Percentiles rank a stretch among this genome's conserved stretches.
phyloP scores from a whole-genome alignment of 805 yeast genomes.

The Isabelozyma rhagii region DNA sequence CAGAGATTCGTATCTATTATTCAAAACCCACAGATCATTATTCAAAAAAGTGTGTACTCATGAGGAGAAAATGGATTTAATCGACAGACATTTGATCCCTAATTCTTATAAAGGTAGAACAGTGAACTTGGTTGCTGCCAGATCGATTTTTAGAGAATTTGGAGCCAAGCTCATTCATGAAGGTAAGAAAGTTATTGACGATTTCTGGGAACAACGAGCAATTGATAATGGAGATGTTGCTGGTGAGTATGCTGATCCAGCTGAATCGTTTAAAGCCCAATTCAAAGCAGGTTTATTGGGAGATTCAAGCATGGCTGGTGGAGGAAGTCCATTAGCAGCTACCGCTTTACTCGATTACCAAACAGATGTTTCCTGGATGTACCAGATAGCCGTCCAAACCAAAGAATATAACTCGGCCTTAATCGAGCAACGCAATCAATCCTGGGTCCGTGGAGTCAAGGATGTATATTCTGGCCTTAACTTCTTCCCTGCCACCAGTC shows the following conservation, averaged over 20 bases:
- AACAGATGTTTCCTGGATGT: constrained; percentile 76
- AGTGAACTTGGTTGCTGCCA: constrained; percentile 86
- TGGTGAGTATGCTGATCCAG: constrained; percentile 71
- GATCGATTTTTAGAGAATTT: constrained; percentile 85
- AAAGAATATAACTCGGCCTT: constrained; percentile 66
- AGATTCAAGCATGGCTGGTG: constrained; percentile 30
- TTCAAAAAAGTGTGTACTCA: constrained; percentile 71
- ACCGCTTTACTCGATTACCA: constrained; percentile 41
- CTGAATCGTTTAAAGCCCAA: constrained; percentile 45
- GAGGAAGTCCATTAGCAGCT: constrained; percentile 19
- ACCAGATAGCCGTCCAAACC: constrained; percentile 77
- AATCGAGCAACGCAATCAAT: constrained; percentile 53
- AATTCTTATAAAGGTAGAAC: constrained; percentile 87
- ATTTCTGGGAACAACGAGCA: constrained; percentile 73
- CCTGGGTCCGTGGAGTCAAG: constrained; percentile 55
- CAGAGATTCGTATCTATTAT: constrained; percentile 84
- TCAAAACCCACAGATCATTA: constrained; percentile 78
- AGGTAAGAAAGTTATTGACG: constrained; percentile 81
- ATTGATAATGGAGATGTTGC: constrained; percentile 60
- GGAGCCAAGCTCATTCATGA: constrained; percentile 80
- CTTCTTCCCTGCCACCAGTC: constrained; percentile 72
- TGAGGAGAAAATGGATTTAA: constrained; percentile 78
- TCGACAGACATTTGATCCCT: constrained; percentile 78
- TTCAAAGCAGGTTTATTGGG: constrained; percentile 32
- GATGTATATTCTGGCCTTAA: constrained; percentile 84